Base-by-base conservation (phyloP, 2,329 filamentous ascomycete genomes). In the Colletotrichum gloeosporioides region DNA sequence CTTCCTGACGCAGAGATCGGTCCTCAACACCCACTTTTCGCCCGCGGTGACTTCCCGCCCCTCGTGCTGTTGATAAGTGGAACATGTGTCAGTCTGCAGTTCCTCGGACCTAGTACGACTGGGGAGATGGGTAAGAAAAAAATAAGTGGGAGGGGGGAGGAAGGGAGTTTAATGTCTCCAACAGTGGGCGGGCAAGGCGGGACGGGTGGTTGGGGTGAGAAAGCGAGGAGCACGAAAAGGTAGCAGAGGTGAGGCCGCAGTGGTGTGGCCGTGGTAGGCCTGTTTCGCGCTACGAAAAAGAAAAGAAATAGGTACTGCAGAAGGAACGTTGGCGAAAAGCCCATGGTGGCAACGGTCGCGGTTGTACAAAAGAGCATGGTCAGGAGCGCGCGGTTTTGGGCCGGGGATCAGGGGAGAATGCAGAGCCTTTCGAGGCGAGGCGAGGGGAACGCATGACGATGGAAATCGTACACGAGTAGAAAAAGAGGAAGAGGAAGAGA, bases 11-110 rank as follows among this genome's bases (percentile, higher is more conserved):
- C 93, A 95, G 57, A 98, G 85, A 87, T 98, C 96, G 78, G 94
- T 98, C 78, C 96, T 89, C 76, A 98, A 90, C 76, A 98, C 93
- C 96, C 96, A 98, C 85, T 98, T 98, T 86, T 98, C 95, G 12
- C 96, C 96, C 57, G 90, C 89, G 2, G 87, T 90, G 1, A 98
- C 96, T 82, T 98, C 93, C 73, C 91, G 90, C 1, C 96, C 96
- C 84, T 98, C 96, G 84, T 98, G 96, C 90, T 92, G 64, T 76
- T 73, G 73, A 73, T 73, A 64, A 76, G 44, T 69, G 63, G 44
- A 73, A 64, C 64, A 73, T 69, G 69, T 73, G 70, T 76, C 73
- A 76, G 73, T 76, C 27, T 73, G 44, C 64, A 44, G 44, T 44
- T 22, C 32, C 27, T 76, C 15, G 6, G 49, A 39, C 76, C 49